Evolutionary conservation across 331 rosid genomes (phyloP), one percentile per base, ranked within the genome.

Genomic region (Spiraea crenata): DNA sequence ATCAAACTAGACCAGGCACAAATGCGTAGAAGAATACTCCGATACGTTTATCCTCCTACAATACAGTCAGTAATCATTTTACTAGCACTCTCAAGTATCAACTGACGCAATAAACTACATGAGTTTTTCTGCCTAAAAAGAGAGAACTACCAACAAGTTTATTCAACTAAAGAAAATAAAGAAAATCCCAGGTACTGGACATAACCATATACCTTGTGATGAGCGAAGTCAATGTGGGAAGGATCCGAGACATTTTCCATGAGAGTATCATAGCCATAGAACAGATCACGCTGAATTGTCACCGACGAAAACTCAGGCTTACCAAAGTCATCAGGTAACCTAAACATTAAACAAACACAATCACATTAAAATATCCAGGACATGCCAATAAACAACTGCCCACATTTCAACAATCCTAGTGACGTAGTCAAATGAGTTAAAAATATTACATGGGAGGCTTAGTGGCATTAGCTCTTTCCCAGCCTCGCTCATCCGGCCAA

Each of bases 241-340:
- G 97, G 97, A 68, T 93, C 97, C 42, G 96, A 89, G 65, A 93
- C 97, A 83, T 93, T 93, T 83, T 93, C 97, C 97, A 93, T 93
- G 34, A 93, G 91, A 48, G 97, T 93, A 76, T 93, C 96, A 35
- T 89, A 91, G 70, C 97, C 98, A 77, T 93, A 93, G 74, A 87
- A 93, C 63, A 93, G 90, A 85, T 93, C 97, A 14, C 96, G 95
- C 87, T 93, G 97, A 85, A 91, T 91, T 65, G 96, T 93, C 64
- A 91, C 99, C 0, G 97, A 83, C 0, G 99, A 92, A 84, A 89
- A 93, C 84, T 91, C 99, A 12, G 96, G 92, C 62, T 85, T 84
- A 6, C 63, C 80, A 57, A 83, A 91, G 71, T 89, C 99, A 70
- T 89, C 92, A 1, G 99, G 98, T 78, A 90, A 82, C 97, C 99